phyloP scores from a whole-genome alignment of 1,284 basidiomycete species.

The Anthracocystis setariae region DNA sequence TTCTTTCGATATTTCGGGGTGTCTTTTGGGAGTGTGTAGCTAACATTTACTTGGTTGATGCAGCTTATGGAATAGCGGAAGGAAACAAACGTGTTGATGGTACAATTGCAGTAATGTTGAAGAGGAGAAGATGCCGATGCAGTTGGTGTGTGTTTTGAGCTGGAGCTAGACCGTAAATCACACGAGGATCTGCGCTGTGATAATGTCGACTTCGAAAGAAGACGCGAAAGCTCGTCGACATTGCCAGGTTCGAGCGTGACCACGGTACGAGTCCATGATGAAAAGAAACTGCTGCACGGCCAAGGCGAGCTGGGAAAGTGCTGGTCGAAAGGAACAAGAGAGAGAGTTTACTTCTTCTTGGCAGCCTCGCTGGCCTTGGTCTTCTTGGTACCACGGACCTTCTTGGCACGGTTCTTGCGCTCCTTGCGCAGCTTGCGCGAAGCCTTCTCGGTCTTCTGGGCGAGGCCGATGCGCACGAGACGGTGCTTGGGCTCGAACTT shows the following conservation, averaged over 20 bases:
- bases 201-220: slow-evolving; percentile 45
- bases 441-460: slow-evolving; percentile 85
- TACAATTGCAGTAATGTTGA: slow-evolving; percentile 40
- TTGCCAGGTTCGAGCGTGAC: slow-evolving; percentile 12
- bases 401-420: slow-evolving; percentile 98
- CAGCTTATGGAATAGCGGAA: background rate
- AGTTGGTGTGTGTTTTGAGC: slow-evolving; percentile 14
- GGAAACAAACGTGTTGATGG: slow-evolving; percentile 35
- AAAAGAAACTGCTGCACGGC: slow-evolving; percentile 27
- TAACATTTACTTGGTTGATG: slow-evolving; percentile 7
- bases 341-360: slow-evolving; percentile 65
- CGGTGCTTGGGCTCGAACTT: slow-evolving; percentile 94
- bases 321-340: slow-evolving; percentile 7
- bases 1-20: slow-evolving; percentile 53
- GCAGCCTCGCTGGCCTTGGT: slow-evolving; percentile 54
- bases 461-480: slow-evolving; percentile 84
- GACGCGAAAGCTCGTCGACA: slow-evolving; percentile 48
- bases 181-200: slow-evolving; percentile 17
- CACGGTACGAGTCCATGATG: slow-evolving; percentile 8
- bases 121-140: slow-evolving; percentile 23
- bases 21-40: slow-evolving; percentile 12
- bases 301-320: background rate
- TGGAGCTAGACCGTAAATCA: slow-evolving; percentile 1
- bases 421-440: slow-evolving; percentile 99
- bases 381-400: slow-evolving; percentile 79